Percentiles rank a stretch among this genome's conserved stretches.
phyloP scores from a whole-genome alignment of 495 filamentous ascomycete species.

The Penicillium lagena region DNA sequence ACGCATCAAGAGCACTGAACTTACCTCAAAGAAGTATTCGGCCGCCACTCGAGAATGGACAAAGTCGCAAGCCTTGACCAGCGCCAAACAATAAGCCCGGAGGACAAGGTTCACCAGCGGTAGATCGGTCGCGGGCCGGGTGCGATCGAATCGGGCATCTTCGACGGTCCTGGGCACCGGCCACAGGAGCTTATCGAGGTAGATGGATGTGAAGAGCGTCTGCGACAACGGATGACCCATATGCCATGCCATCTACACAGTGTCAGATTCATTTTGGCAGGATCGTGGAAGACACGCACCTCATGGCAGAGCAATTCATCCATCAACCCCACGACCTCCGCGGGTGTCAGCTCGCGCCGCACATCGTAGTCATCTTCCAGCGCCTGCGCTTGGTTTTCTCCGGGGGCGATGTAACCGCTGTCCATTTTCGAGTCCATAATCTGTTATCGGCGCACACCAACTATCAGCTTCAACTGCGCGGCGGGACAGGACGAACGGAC shows the following conservation, averaged over 20 bases:
- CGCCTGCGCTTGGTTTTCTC: slow-evolving; percentile 51
- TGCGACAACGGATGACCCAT: slow-evolving; percentile 90
- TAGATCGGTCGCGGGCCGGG: slow-evolving; percentile 25
- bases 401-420: slow-evolving; percentile 71
- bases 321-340: slow-evolving; percentile 87
- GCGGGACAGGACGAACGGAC: slow-evolving; percentile 16
- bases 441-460: slow-evolving; percentile 36
- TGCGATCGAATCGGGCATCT: slow-evolving; percentile 60
- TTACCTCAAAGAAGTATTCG: slow-evolving; percentile 85
- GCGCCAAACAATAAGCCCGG: slow-evolving; percentile 76
- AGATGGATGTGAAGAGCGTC: slow-evolving; percentile 88
- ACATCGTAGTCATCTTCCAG: slow-evolving; percentile 85
- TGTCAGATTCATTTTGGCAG: slow-evolving; percentile 10
- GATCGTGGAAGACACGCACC: slow-evolving; percentile 36
- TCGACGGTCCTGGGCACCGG: slow-evolving; percentile 59
- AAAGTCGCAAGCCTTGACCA: slow-evolving; percentile 77
- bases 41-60: slow-evolving; percentile 66
- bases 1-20: slow-evolving; percentile 1
- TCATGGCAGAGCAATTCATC: slow-evolving; percentile 88
- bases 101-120: slow-evolving; percentile 61
- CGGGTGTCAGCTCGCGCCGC: slow-evolving; percentile 57
- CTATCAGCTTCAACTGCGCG: slow-evolving; percentile 8
- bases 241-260: slow-evolving; percentile 86
- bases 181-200: slow-evolving; percentile 78
- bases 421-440: slow-evolving; percentile 99